phyloP scores from a whole-genome alignment of 2,329 filamentous ascomycete genomes.

The Tolypocladium cylindrosporum region DNA sequence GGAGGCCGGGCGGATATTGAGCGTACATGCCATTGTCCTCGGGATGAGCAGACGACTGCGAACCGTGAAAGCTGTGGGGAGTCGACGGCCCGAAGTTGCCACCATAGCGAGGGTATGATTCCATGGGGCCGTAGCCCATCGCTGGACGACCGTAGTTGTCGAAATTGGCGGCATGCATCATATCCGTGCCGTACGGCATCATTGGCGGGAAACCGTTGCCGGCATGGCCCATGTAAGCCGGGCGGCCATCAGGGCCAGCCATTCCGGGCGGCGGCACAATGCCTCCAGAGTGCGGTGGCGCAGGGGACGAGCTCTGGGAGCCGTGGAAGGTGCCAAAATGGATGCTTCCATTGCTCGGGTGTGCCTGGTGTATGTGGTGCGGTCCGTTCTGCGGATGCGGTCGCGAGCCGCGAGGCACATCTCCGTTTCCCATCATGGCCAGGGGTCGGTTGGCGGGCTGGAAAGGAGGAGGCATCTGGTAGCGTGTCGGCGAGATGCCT shows the following conservation, averaged over 20 bases:
- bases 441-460: slow-evolving; percentile 23
- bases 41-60: slow-evolving; percentile 43
- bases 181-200: slow-evolving; percentile 24
- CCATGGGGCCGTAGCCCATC: slow-evolving; percentile 22
- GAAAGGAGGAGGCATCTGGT: slow-evolving; percentile 34
- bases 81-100: slow-evolving; percentile 42
- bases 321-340: slow-evolving; percentile 45
- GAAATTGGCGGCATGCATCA: slow-evolving; percentile 22
- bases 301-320: slow-evolving; percentile 49
- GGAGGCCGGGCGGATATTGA: slow-evolving; percentile 27
- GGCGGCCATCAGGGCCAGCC: slow-evolving; percentile 20
- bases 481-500: slow-evolving; percentile 22
- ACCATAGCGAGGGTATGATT: slow-evolving; percentile 21
- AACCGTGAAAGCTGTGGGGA: slow-evolving; percentile 52
- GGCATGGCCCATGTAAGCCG: slow-evolving; percentile 21
- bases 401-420: slow-evolving; percentile 20
- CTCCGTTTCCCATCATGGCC: slow-evolving; percentile 20
- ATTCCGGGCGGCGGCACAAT: slow-evolving; percentile 40
- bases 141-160: slow-evolving; percentile 27
- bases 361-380: slow-evolving; percentile 36
- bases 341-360: slow-evolving; percentile 44
- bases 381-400: slow-evolving; percentile 22
- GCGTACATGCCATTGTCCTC: slow-evolving; percentile 32
- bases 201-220: slow-evolving; percentile 27
- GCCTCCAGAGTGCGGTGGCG: slow-evolving; percentile 35